phyloP scores from a whole-genome alignment of 2,329 filamentous ascomycete species.

The Chrysosporium queenslandicum region DNA sequence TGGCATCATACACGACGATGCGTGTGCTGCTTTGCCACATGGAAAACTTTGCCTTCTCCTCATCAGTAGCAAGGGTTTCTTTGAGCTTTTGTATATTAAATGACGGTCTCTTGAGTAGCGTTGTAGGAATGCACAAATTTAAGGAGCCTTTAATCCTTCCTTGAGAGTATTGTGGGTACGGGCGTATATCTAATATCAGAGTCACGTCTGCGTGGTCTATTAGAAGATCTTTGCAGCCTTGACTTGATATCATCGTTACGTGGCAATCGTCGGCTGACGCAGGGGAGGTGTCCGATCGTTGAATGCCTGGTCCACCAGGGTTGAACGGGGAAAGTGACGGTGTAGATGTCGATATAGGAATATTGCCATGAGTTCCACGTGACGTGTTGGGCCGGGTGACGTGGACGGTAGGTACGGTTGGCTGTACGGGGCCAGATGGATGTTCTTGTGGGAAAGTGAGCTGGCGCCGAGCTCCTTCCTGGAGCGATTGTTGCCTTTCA shows the following conservation, averaged over 20 bases:
- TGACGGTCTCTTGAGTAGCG: constrained; percentile 76
- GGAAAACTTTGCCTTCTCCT: constrained; percentile 62
- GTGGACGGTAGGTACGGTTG: background rate
- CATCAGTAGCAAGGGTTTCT: constrained; percentile 68
- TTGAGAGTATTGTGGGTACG: constrained; percentile 68
- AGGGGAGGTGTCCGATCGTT: constrained; percentile 47
- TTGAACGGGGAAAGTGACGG: background rate
- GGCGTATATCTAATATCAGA: constrained; percentile 74
- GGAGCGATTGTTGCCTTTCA: background rate
- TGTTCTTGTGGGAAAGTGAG: background rate
- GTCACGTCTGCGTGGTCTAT: constrained; percentile 44
- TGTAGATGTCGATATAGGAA: background rate
- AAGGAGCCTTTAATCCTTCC: constrained; percentile 70
- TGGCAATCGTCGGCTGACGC: constrained; percentile 37
- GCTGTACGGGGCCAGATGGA: background rate
- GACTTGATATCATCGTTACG: constrained; percentile 45
- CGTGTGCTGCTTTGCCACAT: constrained; percentile 63
- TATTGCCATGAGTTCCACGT: background rate
- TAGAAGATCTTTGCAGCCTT: constrained; percentile 49
- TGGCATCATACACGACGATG: constrained; percentile 80
- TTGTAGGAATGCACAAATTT: constrained; percentile 91
- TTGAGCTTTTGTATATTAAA: constrained; percentile 82
- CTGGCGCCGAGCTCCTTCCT: background rate
- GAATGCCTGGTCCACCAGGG: constrained; percentile 6
- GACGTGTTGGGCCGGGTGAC: background rate